Percentiles rank a stretch among this genome's conserved stretches.
These are phyloP conservation scores for Climacium dendroides DNA, from an alignment of 225 moss, liverwort and hornwort genomes.

Conservation along the genomic window DNA sequence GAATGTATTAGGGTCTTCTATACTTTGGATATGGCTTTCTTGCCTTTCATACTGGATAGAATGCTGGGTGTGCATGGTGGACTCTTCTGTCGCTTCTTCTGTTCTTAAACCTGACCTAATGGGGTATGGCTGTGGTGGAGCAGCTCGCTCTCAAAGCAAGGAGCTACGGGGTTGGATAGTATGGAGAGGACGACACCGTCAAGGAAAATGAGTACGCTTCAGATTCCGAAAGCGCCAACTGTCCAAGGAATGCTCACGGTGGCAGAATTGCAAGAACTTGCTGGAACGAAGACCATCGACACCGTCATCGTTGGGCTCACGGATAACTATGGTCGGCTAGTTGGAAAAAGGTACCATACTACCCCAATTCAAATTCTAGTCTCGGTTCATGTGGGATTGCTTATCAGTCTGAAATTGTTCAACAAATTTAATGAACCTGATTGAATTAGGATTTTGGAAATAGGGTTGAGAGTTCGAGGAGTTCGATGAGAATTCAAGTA, in stretches of 20 bases:
- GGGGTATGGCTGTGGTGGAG: background rate
- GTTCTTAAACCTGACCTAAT: background rate
- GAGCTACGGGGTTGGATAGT: background rate
- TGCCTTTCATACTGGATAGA: background rate
- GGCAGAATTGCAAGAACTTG: conserved; percentile 29
- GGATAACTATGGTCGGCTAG: conserved; percentile 89
- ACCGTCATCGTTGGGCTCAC: conserved; percentile 81
- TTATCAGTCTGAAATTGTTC: background rate
- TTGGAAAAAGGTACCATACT: conserved; percentile 56
- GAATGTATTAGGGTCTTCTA: background rate
- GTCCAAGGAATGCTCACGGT: conserved; percentile 65
- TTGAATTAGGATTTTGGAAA: background rate
- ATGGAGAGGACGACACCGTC: background rate
- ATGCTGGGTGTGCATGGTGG: no score
- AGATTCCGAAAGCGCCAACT: background rate
- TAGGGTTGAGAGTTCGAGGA: background rate
- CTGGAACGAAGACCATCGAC: conserved; percentile 33
- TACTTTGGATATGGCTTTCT: background rate
- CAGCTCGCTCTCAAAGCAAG: background rate
- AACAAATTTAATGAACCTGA: background rate
- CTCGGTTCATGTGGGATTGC: background rate
- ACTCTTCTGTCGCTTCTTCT: background rate
- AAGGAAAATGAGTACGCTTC: background rate
- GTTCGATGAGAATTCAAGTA: background rate
- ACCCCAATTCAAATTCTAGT: background rate